phyloP scores from a whole-genome alignment of 169 alveolate genomes.

The Perkinsus chesapeaki region DNA sequence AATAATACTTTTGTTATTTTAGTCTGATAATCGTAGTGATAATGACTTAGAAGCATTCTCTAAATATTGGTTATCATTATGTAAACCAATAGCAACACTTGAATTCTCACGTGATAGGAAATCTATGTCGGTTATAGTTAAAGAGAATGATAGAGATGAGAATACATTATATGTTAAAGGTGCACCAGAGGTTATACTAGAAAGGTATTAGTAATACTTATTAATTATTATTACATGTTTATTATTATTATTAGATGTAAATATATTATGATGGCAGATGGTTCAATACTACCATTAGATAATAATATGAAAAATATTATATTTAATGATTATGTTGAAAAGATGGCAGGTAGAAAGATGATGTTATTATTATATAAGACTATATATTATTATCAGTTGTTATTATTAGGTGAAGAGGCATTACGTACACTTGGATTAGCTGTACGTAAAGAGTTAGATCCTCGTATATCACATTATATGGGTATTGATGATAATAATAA shows the following conservation, averaged over 20 bases:
- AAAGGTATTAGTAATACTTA: constrained; percentile 30
- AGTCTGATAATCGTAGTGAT: constrained; percentile 13
- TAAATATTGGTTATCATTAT: constrained; percentile 34
- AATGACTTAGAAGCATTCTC: constrained; percentile 32
- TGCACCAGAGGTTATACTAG: constrained; percentile 96
- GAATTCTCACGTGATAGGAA: constrained; percentile 95
- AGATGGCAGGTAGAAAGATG: background rate
- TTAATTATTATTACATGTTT: background rate
- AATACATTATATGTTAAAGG: constrained; percentile 89
- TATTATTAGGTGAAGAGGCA: background rate
- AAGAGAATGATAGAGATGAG: constrained; percentile 38
- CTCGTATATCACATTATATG: background rate
- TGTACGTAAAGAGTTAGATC: background rate
- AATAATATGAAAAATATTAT: constrained; percentile 56
- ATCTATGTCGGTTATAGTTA: constrained; percentile 84
- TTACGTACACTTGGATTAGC: constrained; percentile 29
- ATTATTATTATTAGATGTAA: constrained; percentile 24
- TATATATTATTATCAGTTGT: background rate
- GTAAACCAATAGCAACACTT: constrained; percentile 69
- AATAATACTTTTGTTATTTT: background rate
- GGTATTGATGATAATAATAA: background rate
- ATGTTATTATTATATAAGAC: background rate
- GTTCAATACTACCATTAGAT: constrained; percentile 65
- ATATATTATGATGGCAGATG: constrained; percentile 59
- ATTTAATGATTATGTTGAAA: constrained; percentile 16